Evolutionary conservation across 164 flowering plant species (phyloP), one percentile per base, ranked within the genome.

Genomic region (Warburgia ugandensis): DNA sequence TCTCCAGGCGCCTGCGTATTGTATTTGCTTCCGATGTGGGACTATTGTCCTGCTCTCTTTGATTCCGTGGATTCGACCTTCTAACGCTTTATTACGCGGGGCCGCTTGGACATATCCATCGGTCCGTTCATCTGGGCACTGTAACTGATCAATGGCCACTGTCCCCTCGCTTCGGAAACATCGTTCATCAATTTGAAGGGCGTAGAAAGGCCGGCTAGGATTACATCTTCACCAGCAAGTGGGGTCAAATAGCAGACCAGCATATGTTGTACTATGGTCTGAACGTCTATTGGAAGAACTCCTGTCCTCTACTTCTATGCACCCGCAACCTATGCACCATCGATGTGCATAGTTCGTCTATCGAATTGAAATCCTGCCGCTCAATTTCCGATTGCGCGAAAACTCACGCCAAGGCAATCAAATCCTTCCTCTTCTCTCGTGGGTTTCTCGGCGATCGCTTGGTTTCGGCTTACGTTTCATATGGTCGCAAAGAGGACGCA

Each of bases 361-460:
- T 26, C 29, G 17, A 16, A n/a, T 26, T 45, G 17, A 45, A 45
- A 16, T 27, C 27, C 3, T 26, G 30, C 13, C 27, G 17, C 31
- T 45, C 48, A 8, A 14, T 45, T 45, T 26, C 14, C 1, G 48
- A 45, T 26, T 26, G 25, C 29, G 17, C 25, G 29, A 45, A 22
- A 45, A 19, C 27, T 4, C 48, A 45, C 27, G 48, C 48, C 25
- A 29, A 6, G 2, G n/a, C 27, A 12, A 26, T 45, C 13, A 23
- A 26, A 45, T 26, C 31, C 30, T 5, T 25, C 4, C 48, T 45
- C 31, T 45, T 25, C 27, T 26, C 48, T 25, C 16, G 14, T 26
- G 48, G 48, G 17, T 45, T 45, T 45, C 48, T 45, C 28, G 48
- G 48, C 29, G 48, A 45, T 14, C 48, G 31, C 2, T 25, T 51